Percentiles rank a stretch among this genome's conserved stretches.
Evolutionary conservation across 2,329 filamentous ascomycete species (phyloP).

Genomic region (Monosporascus sp.): DNA sequence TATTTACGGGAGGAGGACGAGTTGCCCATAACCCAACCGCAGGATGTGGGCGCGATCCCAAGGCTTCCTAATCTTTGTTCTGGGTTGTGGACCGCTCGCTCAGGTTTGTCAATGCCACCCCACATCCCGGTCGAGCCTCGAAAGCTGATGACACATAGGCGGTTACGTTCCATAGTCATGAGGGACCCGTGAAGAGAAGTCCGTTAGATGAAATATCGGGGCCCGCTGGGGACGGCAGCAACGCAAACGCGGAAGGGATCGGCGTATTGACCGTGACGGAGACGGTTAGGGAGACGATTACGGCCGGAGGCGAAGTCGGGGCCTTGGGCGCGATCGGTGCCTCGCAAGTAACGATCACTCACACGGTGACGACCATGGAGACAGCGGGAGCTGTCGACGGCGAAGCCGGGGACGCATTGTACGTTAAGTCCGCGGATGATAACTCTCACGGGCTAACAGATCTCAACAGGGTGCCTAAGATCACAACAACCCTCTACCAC

Average conservation of each 20-base stretch:
- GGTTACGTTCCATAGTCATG: not conserved
- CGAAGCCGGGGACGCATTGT: not conserved
- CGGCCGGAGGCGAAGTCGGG: slow-evolving; percentile 2
- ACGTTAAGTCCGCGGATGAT: not conserved
- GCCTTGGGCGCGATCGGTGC: not conserved
- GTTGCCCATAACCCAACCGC: not conserved
- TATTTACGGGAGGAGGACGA: not conserved
- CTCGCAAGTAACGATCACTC: not conserved
- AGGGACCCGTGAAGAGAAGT: not conserved
- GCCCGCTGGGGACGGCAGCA: not conserved
- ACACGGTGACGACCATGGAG: slow-evolving; percentile 11
- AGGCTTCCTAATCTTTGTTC: not conserved
- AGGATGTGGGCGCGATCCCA: not conserved
- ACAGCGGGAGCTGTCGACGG: slow-evolving; percentile 6
- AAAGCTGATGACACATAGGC: not conserved
- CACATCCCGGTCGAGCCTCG: not conserved
- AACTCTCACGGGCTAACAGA: not conserved
- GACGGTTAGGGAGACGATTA: slow-evolving; percentile 10
- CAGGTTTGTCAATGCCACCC: not conserved
- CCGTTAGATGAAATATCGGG: not conserved
- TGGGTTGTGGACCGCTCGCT: not conserved
- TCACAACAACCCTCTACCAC: not conserved
- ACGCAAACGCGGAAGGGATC: not conserved
- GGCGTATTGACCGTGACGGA: not conserved
- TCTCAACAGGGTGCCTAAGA: not conserved